These are phyloP conservation scores for Tolypocladium sp. DNA, from an alignment of 2,329 filamentous ascomycete genomes.

Conservation along the genomic window DNA sequence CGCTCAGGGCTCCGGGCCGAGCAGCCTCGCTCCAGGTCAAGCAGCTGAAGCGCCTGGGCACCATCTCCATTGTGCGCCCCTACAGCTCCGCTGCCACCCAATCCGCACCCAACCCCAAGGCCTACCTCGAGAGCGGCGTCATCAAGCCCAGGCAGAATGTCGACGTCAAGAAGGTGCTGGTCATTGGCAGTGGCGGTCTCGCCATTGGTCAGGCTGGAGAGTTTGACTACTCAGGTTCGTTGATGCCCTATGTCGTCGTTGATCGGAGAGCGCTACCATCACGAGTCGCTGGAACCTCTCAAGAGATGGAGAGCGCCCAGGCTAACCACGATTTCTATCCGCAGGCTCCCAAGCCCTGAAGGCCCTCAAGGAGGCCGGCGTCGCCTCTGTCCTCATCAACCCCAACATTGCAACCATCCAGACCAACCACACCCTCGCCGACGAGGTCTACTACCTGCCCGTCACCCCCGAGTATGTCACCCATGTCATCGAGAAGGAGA, in stretches of 20 bases:
- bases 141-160: constrained; percentile 73
- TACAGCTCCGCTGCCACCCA: constrained; percentile 42
- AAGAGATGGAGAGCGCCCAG: not conserved
- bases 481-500: constrained; percentile 93
- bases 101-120: constrained; percentile 70
- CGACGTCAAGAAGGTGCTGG: constrained; percentile 92
- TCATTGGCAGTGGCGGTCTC: constrained; percentile 91
- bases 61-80: constrained; percentile 32
- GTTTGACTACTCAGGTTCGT: constrained; percentile 94
- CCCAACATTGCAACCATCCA: constrained; percentile 98
- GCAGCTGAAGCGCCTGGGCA: constrained; percentile 36
- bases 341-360: constrained; percentile 91
- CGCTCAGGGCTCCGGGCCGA: constrained; percentile 22
- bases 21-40: constrained; percentile 18
- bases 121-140: constrained; percentile 81
- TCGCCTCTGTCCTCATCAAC: constrained; percentile 88
- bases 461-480: constrained; percentile 96
- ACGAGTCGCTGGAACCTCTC: not conserved
- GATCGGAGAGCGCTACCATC: not conserved
- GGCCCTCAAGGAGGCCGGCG: constrained; percentile 89
- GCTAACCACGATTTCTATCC: constrained; percentile 5
- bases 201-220: constrained; percentile 97
- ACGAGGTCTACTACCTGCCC: constrained; percentile 96
- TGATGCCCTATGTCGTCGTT: not conserved
- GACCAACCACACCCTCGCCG: constrained; percentile 89